A percentile compares a stretch with the other conserved stretches of the same genome.
Evolutionary conservation across 2,329 filamentous ascomycete species (phyloP).

Genomic region (Diaporthe citriasiana): DNA sequence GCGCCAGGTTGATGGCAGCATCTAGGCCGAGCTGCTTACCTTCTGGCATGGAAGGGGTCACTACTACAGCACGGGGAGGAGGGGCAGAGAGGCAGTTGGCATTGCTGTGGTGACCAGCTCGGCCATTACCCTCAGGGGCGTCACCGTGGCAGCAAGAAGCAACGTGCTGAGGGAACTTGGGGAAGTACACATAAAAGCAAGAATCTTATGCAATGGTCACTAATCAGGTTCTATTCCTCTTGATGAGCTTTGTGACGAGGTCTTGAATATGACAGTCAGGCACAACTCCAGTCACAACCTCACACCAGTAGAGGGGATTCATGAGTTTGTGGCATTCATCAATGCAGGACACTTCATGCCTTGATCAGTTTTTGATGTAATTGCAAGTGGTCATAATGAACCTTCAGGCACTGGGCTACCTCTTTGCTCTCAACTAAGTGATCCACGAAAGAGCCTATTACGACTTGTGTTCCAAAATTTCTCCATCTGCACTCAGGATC

Average conservation of each 20-base stretch:
- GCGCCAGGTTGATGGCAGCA: neutral
- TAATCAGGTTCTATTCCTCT: neutral
- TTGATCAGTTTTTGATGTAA: too few relatives aligned
- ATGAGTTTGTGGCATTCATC: neutral
- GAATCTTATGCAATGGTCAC: neutral
- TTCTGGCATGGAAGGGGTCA: neutral
- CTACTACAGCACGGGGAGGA: neutral
- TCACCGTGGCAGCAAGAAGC: neutral
- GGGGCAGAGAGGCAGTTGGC: neutral
- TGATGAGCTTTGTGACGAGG: neutral
- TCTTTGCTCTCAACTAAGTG: neutral
- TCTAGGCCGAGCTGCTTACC: neutral
- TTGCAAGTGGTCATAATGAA: neutral
- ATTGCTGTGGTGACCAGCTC: neutral
- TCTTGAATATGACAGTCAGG: neutral
- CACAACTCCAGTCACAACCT: neutral
- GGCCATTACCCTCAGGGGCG: neutral
- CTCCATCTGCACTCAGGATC: neutral
- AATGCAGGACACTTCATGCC: neutral
- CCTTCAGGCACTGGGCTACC: neutral
- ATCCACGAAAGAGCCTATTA: neutral
- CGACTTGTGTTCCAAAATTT: neutral
- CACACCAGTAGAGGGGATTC: neutral
- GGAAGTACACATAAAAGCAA: neutral
- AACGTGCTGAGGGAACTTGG: neutral